Evolutionary conservation across 495 filamentous ascomycete species (phyloP).

Genomic region (Penicillium goetzii): DNA sequence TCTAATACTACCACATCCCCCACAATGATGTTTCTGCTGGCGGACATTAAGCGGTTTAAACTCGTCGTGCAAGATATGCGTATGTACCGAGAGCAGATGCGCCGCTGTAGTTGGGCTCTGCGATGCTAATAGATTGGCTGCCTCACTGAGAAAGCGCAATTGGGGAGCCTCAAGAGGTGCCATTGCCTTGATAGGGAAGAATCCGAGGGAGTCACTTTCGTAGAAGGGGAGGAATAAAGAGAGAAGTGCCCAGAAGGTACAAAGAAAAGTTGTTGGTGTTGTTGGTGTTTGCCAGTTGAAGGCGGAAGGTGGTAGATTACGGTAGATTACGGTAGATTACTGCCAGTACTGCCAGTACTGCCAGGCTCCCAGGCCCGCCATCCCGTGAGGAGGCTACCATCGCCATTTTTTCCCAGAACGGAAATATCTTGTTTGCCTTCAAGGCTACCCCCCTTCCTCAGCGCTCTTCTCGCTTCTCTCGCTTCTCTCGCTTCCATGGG

Average conservation of each 20-base stretch:
- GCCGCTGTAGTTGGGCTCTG: constrained; percentile 54
- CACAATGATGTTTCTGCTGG: constrained; percentile 49
- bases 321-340: background rate
- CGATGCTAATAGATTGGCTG: constrained; percentile 45
- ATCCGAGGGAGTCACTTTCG: background rate
- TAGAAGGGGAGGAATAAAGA: background rate
- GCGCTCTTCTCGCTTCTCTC: background rate
- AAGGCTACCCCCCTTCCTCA: background rate
- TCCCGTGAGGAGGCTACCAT: background rate
- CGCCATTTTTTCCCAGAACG: background rate
- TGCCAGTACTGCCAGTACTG: too few relatives aligned
- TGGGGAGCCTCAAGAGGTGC: constrained; percentile 40
- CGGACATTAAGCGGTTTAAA: constrained; percentile 42
- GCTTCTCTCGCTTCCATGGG: background rate
- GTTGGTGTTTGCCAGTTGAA: background rate
- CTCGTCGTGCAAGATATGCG: constrained; percentile 45
- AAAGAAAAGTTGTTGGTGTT: background rate
- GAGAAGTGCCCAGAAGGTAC: background rate
- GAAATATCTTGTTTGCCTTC: constrained; percentile 8
- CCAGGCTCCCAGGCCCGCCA: background rate
- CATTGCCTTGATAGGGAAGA: constrained; percentile 25
- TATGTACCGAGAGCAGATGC: constrained; percentile 49
- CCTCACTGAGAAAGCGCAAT: constrained; percentile 49
- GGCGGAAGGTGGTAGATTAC: background rate
- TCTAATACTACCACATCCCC: constrained; percentile 56